Evolutionary conservation across 257 asterid genomes (phyloP), one percentile per base, ranked within the genome.

Genomic region (Penstemon eatonii): DNA sequence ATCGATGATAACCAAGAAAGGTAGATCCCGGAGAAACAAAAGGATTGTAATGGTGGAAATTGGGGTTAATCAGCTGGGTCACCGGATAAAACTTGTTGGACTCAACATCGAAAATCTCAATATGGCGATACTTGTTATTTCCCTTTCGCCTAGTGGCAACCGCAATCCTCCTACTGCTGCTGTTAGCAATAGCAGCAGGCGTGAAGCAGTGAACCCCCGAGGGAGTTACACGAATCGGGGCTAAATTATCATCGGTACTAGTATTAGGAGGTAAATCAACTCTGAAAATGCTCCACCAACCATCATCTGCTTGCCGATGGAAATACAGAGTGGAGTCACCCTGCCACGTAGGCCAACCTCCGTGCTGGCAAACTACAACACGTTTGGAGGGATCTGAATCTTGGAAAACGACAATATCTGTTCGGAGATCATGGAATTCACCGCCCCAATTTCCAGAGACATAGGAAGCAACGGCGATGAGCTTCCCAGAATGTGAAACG

Each of bases 251-350:
- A 25, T 25, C 1, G 2, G 33, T 25, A 25, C 5, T 37, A n/a
- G n/a, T n/a, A 81, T 0, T 79, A 68, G 10, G 60, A 46, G 78
- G 78, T 39, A 89, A 73, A 47, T 89, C 86, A 8, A 79, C 71
- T 75, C 80, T 56, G 80, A 63, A 89, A 65, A 92, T 80, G 81
- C 96, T 84, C 98, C 96, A 92, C 96, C 98, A 92, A 1, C 96
- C 98, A 65, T 92, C 96, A 15, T 89, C 93, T 0, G 87, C 79
- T 67, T 80, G 87, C 11, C 89, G 83, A 44, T 89, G 97, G 74
- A 87, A 92, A 57, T 87, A 89, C 25, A 89, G 43, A 5, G 84
- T 74, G 0, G 84, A 78, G 55, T 92, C 95, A 11, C 86, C 95
- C 5, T 72, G 82, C 88, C 92, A 89, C 10, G 86, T 69, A 0